A percentile compares a stretch with the other conserved stretches of the same genome.
Evolutionary conservation across 2,329 filamentous ascomycete species (phyloP).

Genomic region (Neofusicoccum sp.): DNA sequence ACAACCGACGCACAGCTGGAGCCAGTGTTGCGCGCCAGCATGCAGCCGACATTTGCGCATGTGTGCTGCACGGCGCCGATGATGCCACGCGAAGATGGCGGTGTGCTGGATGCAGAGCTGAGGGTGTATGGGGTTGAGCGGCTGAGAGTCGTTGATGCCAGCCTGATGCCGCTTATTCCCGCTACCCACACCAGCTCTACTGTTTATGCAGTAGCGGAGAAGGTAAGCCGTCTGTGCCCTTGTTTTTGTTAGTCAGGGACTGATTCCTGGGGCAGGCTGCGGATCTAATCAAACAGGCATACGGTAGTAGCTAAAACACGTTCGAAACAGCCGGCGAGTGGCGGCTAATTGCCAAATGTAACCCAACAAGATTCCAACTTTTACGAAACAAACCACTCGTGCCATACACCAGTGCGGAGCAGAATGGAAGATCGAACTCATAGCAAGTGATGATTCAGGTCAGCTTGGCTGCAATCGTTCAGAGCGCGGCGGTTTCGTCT

Average conservation of each 20-base stretch:
- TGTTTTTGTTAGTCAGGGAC: neutral
- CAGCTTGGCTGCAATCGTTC: too few relatives aligned
- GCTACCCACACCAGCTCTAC: neutral
- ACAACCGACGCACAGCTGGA: constrained; percentile 30
- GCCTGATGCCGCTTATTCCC: constrained; percentile 9
- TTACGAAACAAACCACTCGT: too few relatives aligned
- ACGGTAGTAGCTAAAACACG: neutral
- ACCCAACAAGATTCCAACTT: too few relatives aligned
- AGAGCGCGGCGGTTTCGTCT: too few relatives aligned
- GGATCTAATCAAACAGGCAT: neutral
- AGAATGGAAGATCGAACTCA: too few relatives aligned
- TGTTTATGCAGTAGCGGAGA: constrained; percentile 18
- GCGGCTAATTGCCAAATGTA: too few relatives aligned
- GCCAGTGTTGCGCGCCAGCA: constrained; percentile 23
- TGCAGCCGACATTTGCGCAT: constrained; percentile 26
- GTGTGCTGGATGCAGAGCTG: constrained; percentile 5
- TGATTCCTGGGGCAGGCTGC: neutral
- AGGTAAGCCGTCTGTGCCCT: neutral
- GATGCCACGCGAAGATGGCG: neutral
- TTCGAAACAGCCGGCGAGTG: too few relatives aligned
- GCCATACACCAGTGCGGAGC: too few relatives aligned
- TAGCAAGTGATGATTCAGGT: too few relatives aligned
- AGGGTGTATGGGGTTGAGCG: constrained; percentile 3
- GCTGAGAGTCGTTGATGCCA: constrained; percentile 13
- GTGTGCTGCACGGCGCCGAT: constrained; percentile 34